These are phyloP conservation scores for Mrakiaceae sp. DNA, from an alignment of 1,284 basidiomycete species.

Conservation along the genomic window DNA sequence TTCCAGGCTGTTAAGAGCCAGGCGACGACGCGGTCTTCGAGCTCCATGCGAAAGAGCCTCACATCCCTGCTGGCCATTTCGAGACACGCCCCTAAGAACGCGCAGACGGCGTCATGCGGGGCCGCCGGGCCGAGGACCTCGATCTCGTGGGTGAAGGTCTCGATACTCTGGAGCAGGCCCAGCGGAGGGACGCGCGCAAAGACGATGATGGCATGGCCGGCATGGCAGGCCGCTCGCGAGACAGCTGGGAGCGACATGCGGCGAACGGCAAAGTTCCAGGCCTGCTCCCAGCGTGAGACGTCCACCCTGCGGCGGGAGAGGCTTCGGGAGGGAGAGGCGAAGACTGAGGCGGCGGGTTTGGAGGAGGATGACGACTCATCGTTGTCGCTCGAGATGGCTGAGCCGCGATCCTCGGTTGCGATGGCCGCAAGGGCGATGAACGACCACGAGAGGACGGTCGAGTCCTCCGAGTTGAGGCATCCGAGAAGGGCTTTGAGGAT, in stretches of 20 bases:
- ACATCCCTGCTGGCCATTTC: constrained; percentile 62
- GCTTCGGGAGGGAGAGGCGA: not conserved
- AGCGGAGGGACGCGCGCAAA: constrained; percentile 10
- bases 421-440: constrained; percentile 62
- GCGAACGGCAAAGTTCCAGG: constrained; percentile 73
- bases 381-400: not conserved
- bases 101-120: constrained; percentile 75
- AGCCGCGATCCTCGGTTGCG: constrained; percentile 26
- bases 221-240: constrained; percentile 68
- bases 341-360: not conserved
- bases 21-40: constrained; percentile 68
- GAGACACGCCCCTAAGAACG: constrained; percentile 58
- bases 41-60: constrained; percentile 60
- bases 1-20: constrained; percentile 50
- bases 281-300: constrained; percentile 48
- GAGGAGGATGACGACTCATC: not conserved
- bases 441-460: constrained; percentile 61
- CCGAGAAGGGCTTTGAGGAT: constrained; percentile 44
- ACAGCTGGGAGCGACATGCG: constrained; percentile 52
- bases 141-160: constrained; percentile 61
- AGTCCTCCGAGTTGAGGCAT: constrained; percentile 54
- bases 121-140: constrained; percentile 75
- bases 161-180: constrained; percentile 52
- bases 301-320: not conserved
- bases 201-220: constrained; percentile 44